A percentile compares a stretch with the other conserved stretches of the same genome.
These are phyloP conservation scores for Hymenoscyphus linearis DNA, from an alignment of 2,329 filamentous ascomycete genomes.

Conservation along the genomic window DNA sequence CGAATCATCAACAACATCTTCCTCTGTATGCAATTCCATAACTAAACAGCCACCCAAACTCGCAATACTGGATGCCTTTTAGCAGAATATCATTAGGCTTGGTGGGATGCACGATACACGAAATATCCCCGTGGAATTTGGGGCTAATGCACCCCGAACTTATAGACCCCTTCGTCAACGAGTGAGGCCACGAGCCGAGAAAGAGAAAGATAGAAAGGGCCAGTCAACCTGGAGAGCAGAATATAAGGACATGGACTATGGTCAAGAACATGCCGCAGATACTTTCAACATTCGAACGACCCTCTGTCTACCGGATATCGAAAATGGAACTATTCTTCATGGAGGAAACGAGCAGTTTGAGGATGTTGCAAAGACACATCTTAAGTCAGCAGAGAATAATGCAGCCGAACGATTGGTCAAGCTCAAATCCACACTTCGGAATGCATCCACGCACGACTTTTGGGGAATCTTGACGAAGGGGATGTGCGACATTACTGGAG, in stretches of 20 bases:
- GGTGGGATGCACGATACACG: slow-evolving; percentile 18
- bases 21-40: not conserved
- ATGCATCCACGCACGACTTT: slow-evolving; percentile 52
- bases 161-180: slow-evolving; percentile 25
- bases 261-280: slow-evolving; percentile 12
- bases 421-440: slow-evolving; percentile 51
- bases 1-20: not conserved
- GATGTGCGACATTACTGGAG: slow-evolving; percentile 55
- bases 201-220: slow-evolving; percentile 10
- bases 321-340: slow-evolving; percentile 24
- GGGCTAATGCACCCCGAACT: slow-evolving; percentile 22
- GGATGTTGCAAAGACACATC: slow-evolving; percentile 31
- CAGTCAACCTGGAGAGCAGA: slow-evolving; percentile 9
- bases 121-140: slow-evolving; percentile 14
- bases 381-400: slow-evolving; percentile 48
- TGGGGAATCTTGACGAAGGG: slow-evolving; percentile 61
- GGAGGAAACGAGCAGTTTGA: slow-evolving; percentile 28
- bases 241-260: slow-evolving; percentile 16
- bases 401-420: slow-evolving; percentile 54
- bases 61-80: slow-evolving; percentile 2
- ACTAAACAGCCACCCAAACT: not conserved
- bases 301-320: slow-evolving; percentile 28
- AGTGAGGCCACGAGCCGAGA: slow-evolving; percentile 13
- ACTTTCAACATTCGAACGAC: slow-evolving; percentile 24
- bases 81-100: not conserved